Percentiles rank a stretch among this genome's conserved stretches.
Conservation (phyloP, 805 yeast genomes). For the Yarrowia sp. region DNA sequence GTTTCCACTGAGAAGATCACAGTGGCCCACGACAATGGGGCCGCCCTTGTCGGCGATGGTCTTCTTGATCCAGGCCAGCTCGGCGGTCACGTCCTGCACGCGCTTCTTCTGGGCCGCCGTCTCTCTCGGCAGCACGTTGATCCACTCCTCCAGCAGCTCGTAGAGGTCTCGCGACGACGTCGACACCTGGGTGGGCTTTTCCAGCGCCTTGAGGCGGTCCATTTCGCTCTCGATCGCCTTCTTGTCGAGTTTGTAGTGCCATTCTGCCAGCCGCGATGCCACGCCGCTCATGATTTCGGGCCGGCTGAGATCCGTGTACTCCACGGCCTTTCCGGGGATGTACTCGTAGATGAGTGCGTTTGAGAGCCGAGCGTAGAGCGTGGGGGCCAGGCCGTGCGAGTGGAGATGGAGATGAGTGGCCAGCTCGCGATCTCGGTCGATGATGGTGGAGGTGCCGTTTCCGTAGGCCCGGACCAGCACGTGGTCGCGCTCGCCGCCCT, state of each 20-base stretch:
- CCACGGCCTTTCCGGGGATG: conserved; percentile 60
- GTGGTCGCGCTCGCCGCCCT: conserved; percentile 29
- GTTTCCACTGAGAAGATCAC: conserved; percentile 73
- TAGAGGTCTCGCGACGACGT: conserved; percentile 47
- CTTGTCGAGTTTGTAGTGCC: conserved; percentile 57
- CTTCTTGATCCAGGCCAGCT: conserved; percentile 54
- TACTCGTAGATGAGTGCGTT: conserved; percentile 74
- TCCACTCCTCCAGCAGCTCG: conserved; percentile 63
- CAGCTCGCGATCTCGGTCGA: conserved; percentile 71
- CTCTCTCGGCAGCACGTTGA: conserved; percentile 53
- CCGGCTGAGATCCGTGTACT: conserved; percentile 52
- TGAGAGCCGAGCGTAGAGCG: conserved; percentile 62
- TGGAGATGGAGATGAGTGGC: conserved; percentile 65
- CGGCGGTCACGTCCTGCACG: conserved; percentile 46
- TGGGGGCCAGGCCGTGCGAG: conserved; percentile 62
- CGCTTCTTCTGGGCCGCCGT: conserved; percentile 40
- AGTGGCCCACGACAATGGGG: conserved; percentile 57
- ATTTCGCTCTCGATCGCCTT: conserved; percentile 44
- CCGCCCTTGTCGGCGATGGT: conserved; percentile 50
- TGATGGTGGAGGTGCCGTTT: conserved; percentile 65
- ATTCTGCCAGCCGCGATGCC: conserved; percentile 64
- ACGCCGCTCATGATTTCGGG: conserved; percentile 53
- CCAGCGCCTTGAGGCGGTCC: conserved; percentile 34
- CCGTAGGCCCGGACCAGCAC: conserved; percentile 68
- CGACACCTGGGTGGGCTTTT: conserved; percentile 43